These are phyloP conservation scores for Trichoderma sp. DNA, from an alignment of 2,329 filamentous ascomycete genomes.

Conservation along the genomic window DNA sequence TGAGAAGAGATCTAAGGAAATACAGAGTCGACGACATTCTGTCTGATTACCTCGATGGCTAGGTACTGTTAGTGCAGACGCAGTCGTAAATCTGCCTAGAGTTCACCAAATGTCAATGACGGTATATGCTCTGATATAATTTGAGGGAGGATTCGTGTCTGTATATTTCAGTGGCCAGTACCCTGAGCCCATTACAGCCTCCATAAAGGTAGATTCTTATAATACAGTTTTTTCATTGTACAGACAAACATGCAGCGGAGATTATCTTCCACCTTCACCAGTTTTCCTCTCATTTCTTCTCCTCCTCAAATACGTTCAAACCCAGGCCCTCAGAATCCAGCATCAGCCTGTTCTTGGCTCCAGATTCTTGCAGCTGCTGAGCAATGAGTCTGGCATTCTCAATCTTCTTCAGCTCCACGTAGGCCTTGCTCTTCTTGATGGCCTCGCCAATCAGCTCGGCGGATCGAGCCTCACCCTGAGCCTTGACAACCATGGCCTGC, in stretches of 20 bases:
- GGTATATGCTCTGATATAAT: neutral
- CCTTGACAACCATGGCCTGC: constrained; percentile 96
- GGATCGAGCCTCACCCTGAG: constrained; percentile 97
- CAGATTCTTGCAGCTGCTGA: constrained; percentile 77
- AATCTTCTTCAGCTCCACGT: constrained; percentile 95
- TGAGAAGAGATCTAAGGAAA: neutral
- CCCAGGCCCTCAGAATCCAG: constrained; percentile 88
- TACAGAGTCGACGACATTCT: neutral
- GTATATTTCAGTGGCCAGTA: neutral
- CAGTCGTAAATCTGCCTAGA: neutral
- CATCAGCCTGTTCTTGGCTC: constrained; percentile 89
- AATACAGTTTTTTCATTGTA: constrained; percentile 31
- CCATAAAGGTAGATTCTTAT: constrained; percentile 25
- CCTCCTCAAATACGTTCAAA: constrained; percentile 71
- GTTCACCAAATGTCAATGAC: neutral
- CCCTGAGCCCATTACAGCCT: neutral
- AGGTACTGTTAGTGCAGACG: neutral
- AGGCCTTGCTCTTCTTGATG: constrained; percentile 98
- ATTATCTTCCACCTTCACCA: constrained; percentile 32
- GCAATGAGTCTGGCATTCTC: constrained; percentile 93
- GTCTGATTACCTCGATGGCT: neutral
- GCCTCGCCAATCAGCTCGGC: constrained; percentile 97
- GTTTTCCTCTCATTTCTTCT: constrained; percentile 42
- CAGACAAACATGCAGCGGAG: constrained; percentile 46
- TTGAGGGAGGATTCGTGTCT: neutral